phyloP scores from a whole-genome alignment of 2,329 filamentous ascomycete species.

The Aspergillus calidoustus region DNA sequence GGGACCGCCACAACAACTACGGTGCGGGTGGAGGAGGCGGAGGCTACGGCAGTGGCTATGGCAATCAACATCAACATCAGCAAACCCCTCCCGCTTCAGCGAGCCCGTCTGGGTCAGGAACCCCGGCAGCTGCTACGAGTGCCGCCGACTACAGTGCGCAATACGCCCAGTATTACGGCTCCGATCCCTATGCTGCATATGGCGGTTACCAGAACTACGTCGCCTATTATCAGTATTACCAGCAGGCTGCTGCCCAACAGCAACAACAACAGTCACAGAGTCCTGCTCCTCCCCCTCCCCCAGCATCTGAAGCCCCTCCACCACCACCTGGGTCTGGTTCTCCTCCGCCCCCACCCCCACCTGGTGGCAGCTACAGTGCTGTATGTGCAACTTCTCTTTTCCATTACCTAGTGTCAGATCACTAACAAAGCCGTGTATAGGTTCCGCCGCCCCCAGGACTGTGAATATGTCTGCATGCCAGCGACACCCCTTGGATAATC shows the following conservation, averaged over 20 bases:
- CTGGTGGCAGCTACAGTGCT: constrained; percentile 65
- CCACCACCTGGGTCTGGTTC: constrained; percentile 66
- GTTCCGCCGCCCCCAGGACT: constrained; percentile 28
- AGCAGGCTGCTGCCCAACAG: constrained; percentile 63
- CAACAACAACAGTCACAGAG: constrained; percentile 49
- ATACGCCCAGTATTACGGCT: constrained; percentile 79
- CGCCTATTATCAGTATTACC: constrained; percentile 70
- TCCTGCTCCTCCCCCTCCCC: constrained; percentile 58
- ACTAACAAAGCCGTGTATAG: constrained; percentile 13
- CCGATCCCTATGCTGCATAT: constrained; percentile 87
- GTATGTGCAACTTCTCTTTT: constrained; percentile 47
- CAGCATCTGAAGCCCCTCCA: constrained; percentile 57
- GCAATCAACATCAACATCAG: constrained; percentile 35
- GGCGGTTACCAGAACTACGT: constrained; percentile 81
- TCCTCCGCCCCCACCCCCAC: constrained; percentile 60
- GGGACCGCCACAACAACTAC: constrained; percentile 50
- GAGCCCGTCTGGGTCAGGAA: constrained; percentile 49
- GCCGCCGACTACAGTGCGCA: constrained; percentile 73
- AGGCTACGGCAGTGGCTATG: constrained; percentile 45
- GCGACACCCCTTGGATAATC: constrained; percentile 10
- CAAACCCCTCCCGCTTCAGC: constrained; percentile 50
- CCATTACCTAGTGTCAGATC: neutral
- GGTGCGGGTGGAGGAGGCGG: constrained; percentile 43
- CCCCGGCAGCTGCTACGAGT: constrained; percentile 34
- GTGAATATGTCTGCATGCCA: constrained; percentile 10